Percentiles rank a stretch among this genome's conserved stretches.
Conservation (phyloP, 75 land plant genomes). For the Sequoiadendron giganteum region DNA sequence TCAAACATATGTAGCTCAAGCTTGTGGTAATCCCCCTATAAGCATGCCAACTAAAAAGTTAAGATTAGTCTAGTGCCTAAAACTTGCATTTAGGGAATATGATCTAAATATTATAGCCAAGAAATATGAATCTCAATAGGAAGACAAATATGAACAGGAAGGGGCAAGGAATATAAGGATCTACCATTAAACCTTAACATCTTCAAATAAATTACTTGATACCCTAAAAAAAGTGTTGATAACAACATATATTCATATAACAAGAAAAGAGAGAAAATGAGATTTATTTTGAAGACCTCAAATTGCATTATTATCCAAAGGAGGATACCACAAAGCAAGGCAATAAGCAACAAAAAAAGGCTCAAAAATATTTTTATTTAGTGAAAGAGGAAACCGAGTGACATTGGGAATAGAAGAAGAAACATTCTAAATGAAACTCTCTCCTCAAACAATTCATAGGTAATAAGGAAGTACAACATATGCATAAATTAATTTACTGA, state of each 20-base stretch:
- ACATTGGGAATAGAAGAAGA: background rate
- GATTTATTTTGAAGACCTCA: too few relatives aligned
- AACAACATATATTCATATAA: background rate
- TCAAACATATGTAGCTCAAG: background rate
- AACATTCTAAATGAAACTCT: background rate
- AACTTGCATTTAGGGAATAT: background rate
- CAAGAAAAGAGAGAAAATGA: background rate
- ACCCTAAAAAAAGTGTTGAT: background rate
- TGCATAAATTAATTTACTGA: too few relatives aligned
- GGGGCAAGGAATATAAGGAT: background rate
- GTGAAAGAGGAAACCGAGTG: background rate
- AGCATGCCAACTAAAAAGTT: background rate
- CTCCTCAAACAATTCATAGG: background rate
- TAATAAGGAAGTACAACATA: background rate
- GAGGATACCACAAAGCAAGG: background rate
- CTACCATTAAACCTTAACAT: background rate
- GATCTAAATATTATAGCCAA: background rate
- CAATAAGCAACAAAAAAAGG: background rate
- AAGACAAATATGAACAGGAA: background rate
- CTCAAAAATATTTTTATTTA: too few relatives aligned
- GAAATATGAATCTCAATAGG: background rate
- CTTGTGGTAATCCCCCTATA: background rate
- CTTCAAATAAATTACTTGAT: background rate
- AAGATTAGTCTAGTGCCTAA: background rate
- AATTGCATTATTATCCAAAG: background rate